Evolutionary conservation across 2,329 filamentous ascomycete species (phyloP), one percentile per base, ranked within the genome.

Genomic region (Talaromyces sp.): DNA sequence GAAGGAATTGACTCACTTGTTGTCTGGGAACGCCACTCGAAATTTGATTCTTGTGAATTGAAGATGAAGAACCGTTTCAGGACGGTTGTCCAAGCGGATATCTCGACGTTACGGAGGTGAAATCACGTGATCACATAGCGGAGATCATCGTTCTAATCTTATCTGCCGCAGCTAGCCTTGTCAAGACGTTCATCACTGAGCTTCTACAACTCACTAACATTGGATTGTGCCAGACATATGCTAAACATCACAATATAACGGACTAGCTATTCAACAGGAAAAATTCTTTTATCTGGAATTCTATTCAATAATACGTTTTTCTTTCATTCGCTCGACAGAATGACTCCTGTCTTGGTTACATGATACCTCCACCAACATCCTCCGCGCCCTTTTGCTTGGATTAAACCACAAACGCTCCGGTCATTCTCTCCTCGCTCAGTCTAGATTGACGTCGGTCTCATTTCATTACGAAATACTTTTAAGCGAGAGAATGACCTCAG

Each of bases 401-500:
- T 22, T 39, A 47, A 31, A 33, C 59, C 24, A 54, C 22, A 24
- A 62, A 39, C 39, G 14, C 16, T 41, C 22, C n/a, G 52, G 31
- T 9, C n/a, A 8, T 37, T 14, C 14, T 33, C 52, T 54, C 33
- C n/a, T 56, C n/a, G 3, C 52, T 56, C n/a, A 6, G 33, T 7
- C n/a, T 5, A 56, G 33, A 56, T 3, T 13, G 11, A 14, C 33
- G 2, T 22, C 33, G 1, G 1, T 22, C 5, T 9, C 2, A 1
- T 3, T 16, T 14, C 11, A 8, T 11, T 22, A 16, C 33, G 5
- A 14, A 22, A 24, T 37, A 56, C 3, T 6, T 9, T 24, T 7
- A 56, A 22, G 52, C 33, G 33, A 27, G n/a, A 74, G 67, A 65
- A 79, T 79, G 76, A 74, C 70, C 61, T 67, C 66, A 60, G 67